Percentiles rank a stretch among this genome's conserved stretches.
phyloP scores from a whole-genome alignment of 129 eudicot species.

The Saposhnikovia divaricata region DNA sequence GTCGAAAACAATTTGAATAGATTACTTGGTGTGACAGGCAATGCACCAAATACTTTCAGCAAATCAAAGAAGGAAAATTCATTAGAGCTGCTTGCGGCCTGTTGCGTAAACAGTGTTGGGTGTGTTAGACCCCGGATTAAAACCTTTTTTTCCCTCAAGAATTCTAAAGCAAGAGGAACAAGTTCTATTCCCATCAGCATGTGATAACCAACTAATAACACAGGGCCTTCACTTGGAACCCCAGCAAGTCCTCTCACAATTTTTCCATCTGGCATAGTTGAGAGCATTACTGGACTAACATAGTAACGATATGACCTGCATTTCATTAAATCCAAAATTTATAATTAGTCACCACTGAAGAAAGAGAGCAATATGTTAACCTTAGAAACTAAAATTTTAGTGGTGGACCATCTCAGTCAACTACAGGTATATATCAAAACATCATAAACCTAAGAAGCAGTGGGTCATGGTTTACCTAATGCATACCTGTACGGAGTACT shows the following conservation, averaged over 20 bases:
- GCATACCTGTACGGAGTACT: background rate
- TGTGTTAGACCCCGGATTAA: constrained; percentile 82
- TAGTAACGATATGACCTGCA: constrained; percentile 41
- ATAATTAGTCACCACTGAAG: background rate
- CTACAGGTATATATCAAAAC: background rate
- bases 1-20: constrained; percentile 60
- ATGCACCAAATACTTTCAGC: constrained; percentile 67
- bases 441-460: background rate
- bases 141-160: constrained; percentile 51
- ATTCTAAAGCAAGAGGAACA: constrained; percentile 48
- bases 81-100: constrained; percentile 18
- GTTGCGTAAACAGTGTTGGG: constrained; percentile 43
- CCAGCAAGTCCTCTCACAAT: constrained; percentile 85
- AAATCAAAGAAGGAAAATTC: constrained; percentile 46
- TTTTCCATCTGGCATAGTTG: constrained; percentile 76
- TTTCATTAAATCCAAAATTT: constrained; percentile 10
- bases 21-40: constrained; percentile 70
- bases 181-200: constrained; percentile 86
- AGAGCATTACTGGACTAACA: constrained; percentile 67
- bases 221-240: constrained; percentile 87
- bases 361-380: background rate
- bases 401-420: background rate
- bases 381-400: background rate
- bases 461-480: background rate
- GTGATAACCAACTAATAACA: constrained; percentile 90